Evolutionary conservation across 1,139 yeast genomes (phyloP).

Genomic region (Diutina sp.): DNA sequence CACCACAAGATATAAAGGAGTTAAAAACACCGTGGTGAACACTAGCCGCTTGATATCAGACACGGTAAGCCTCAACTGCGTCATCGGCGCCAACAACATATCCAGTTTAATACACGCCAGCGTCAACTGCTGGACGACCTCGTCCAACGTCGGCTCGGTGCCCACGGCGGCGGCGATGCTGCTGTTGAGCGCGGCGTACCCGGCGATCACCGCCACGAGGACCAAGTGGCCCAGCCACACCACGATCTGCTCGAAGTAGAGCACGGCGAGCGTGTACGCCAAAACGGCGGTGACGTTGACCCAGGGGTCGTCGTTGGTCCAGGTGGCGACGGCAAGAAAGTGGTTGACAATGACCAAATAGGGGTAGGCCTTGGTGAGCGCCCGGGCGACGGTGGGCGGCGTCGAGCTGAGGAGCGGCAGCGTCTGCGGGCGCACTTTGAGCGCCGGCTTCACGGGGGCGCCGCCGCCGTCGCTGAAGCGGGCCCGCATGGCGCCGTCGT

Average conservation of each 20-base stretch:
- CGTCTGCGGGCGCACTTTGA: not conserved
- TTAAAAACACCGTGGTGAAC: conserved; percentile 72
- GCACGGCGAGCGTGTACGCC: conserved; percentile 42
- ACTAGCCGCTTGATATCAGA: conserved; percentile 70
- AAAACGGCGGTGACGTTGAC: conserved; percentile 52
- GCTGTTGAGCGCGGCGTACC: conserved; percentile 51
- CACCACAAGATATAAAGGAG: conserved; percentile 68
- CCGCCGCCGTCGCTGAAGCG: not conserved
- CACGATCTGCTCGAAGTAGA: conserved; percentile 63
- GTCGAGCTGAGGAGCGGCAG: conserved; percentile 60
- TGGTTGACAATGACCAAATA: conserved; percentile 64
- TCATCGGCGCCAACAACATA: conserved; percentile 63
- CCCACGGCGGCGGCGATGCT: conserved; percentile 39
- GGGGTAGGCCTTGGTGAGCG: conserved; percentile 74
- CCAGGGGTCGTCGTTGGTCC: conserved; percentile 88
- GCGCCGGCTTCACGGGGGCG: conserved; percentile 1
- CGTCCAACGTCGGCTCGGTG: conserved; percentile 73
- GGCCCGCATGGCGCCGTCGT: not conserved
- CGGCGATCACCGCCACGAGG: conserved; percentile 52
- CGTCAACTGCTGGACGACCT: conserved; percentile 71
- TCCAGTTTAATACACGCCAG: conserved; percentile 68
- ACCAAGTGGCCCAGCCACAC: conserved; percentile 74
- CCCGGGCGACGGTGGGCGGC: conserved; percentile 83
- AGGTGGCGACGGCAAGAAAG: conserved; percentile 59
- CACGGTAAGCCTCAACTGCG: conserved; percentile 55